Base-by-base conservation (phyloP, 495 filamentous ascomycete species). In the Talaromyces liani region DNA sequence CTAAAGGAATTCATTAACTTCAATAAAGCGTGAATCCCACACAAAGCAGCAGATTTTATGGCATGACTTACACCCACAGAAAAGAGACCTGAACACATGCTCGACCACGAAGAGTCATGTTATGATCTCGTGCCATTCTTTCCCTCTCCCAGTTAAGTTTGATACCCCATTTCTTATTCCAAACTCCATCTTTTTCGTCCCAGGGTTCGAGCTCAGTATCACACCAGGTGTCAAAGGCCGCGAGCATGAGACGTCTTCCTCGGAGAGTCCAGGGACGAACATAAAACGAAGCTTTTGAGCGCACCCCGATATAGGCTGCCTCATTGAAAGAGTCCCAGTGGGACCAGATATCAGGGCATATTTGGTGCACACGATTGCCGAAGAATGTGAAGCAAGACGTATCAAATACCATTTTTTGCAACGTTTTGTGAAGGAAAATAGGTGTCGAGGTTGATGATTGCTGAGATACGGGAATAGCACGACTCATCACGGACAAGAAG, bases 91-190 rank as follows among this genome's bases (percentile, higher is more conserved):
- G 62, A 8, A 55, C 36, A 20, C 51, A 64, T 27, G 62, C n/a
- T 22, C 62, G 54, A 6, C 62, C 62, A n/a, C 62, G 47, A 29
- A 60, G 47, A 27, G 62, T 64, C 36, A 64, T 59, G n/a, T 58
- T 54, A 49, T 58, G 41, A 16, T 58, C 45, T 29, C 62, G 54
- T 1, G 24, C 45, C 36, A 64, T 54, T 22, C 20, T 49, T 58
- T 64, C 62, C 29, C 57, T 41, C 25, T 64, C 62, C 62, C 62
- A 64, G 16, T 64, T 64, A 53, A 64, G 25, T 20, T 47, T 57
- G n/a, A 64, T 47, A 5, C 62, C 62, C 62, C 62, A 64, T 60
- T 64, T 64, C 34, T 36, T 54, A 49, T 60, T 64, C 62, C 62
- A 64, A 0, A 59, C 34, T 0, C 27, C 29, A 45, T 47, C 24